Conservation (phyloP, 2,329 filamentous ascomycete species). For the Ascochyta clinopodiicola region DNA sequence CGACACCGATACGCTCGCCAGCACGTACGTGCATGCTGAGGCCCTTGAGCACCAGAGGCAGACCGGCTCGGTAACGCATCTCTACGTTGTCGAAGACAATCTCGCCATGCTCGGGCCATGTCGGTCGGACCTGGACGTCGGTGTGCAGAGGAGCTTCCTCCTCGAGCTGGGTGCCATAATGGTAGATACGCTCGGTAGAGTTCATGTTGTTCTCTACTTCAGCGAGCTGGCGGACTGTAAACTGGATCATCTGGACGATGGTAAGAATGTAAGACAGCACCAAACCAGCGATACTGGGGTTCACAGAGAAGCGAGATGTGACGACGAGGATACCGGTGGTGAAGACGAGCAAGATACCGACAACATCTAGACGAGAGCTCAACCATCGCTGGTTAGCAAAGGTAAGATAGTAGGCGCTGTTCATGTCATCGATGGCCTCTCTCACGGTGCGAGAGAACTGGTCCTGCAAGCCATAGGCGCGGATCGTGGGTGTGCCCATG, state of each 20-base stretch:
- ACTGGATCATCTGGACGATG: conserved; percentile 95
- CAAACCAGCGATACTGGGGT: conserved; percentile 83
- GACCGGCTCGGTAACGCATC: conserved; percentile 59
- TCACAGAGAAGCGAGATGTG: conserved; percentile 84
- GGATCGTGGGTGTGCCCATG: conserved; percentile 81
- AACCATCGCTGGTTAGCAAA: conserved; percentile 97
- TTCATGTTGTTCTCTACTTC: conserved; percentile 99
- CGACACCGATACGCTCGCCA: conserved; percentile 81
- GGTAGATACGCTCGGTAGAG: conserved; percentile 86
- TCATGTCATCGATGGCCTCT: conserved; percentile 84
- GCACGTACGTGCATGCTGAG: conserved; percentile 71
- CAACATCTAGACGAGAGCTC: conserved; percentile 80
- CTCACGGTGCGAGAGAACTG: conserved; percentile 76
- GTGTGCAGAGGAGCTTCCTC: conserved; percentile 87
- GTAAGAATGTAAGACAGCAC: conserved; percentile 92
- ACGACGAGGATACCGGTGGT: conserved; percentile 89
- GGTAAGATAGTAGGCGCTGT: conserved; percentile 91
- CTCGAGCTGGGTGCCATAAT: conserved; percentile 86
- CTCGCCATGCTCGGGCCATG: conserved; percentile 87
- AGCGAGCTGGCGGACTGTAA: conserved; percentile 89
- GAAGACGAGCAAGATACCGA: conserved; percentile 86
- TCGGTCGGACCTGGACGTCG: conserved; percentile 66
- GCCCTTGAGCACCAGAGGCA: conserved; percentile 58
- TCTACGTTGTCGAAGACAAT: conserved; percentile 59
- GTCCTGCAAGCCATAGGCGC: conserved; percentile 82